Evolutionary conservation across 352 stramenopile genomes (phyloP).

Genomic region (Peronospora belbahrii): DNA sequence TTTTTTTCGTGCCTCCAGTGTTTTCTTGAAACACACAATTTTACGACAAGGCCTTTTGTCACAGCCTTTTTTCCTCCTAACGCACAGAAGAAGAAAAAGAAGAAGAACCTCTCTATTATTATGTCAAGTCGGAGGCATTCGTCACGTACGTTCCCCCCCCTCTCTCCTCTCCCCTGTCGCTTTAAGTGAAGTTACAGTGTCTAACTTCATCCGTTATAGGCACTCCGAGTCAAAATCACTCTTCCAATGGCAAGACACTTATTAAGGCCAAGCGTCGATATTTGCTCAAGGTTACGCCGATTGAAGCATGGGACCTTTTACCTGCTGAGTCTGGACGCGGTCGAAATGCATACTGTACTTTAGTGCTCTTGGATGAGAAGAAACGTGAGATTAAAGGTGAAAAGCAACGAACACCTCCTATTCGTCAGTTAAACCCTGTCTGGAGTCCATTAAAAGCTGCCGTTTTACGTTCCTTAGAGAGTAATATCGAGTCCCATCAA

Average conservation of each 20-base stretch:
- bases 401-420: slow-evolving; percentile 73
- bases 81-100: slow-evolving; percentile 2
- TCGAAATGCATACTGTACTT: slow-evolving; percentile 75
- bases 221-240: slow-evolving; percentile 16
- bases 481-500: slow-evolving; percentile 68
- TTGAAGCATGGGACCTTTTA: slow-evolving; percentile 67
- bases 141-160: slow-evolving; percentile 17
- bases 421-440: slow-evolving; percentile 54
- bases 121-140: slow-evolving; percentile 24
- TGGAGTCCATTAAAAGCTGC: slow-evolving; percentile 80
- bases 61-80: slow-evolving; percentile 4
- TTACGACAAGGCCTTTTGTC: slow-evolving; percentile 10
- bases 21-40: slow-evolving; percentile 17
- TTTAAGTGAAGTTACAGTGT: slow-evolving; percentile 3
- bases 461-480: slow-evolving; percentile 74
- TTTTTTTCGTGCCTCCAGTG: neutral
- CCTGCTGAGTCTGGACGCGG: slow-evolving; percentile 43
- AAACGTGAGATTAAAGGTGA: slow-evolving; percentile 84
- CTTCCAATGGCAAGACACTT: slow-evolving; percentile 27
- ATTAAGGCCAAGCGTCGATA: slow-evolving; percentile 71
- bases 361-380: slow-evolving; percentile 77
- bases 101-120: neutral
- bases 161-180: slow-evolving; percentile 2
- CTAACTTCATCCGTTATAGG: slow-evolving; percentile 7
- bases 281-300: slow-evolving; percentile 81